Evolutionary conservation across 1,139 yeast species (phyloP).

Genomic region (Taiozyma sp.): DNA sequence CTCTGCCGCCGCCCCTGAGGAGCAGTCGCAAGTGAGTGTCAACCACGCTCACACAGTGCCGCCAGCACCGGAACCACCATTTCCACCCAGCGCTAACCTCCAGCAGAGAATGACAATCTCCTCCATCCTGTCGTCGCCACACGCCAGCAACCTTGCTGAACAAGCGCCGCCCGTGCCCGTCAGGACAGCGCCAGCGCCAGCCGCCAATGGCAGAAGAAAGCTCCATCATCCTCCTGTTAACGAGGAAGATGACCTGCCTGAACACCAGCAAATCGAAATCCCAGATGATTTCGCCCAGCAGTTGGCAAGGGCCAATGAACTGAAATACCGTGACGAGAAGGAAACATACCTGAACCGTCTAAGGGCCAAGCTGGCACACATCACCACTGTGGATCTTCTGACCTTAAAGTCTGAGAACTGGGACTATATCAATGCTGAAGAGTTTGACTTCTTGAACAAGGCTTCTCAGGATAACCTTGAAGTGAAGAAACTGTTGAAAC

Average conservation of each 20-base stretch:
- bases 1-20: not conserved
- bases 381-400: slow-evolving; percentile 23
- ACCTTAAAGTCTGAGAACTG: slow-evolving; percentile 22
- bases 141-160: not conserved
- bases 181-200: not conserved
- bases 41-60: not conserved
- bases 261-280: not conserved
- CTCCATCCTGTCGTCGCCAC: not conserved
- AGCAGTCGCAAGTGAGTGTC: not conserved
- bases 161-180: not conserved
- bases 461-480: slow-evolving; percentile 22
- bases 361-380: slow-evolving; percentile 21
- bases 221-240: not conserved
- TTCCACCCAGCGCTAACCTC: not conserved
- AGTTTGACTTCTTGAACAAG: slow-evolving; percentile 20
- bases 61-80: not conserved
- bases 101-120: not conserved
- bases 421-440: slow-evolving; percentile 22
- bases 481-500: slow-evolving; percentile 24
- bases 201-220: not conserved
- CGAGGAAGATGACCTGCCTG: not conserved
- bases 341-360: slow-evolving; percentile 18
- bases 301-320: slow-evolving; percentile 18
- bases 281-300: slow-evolving; percentile 10
- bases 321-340: slow-evolving; percentile 18